Evolutionary conservation across 148 eudicot species (phyloP).

Genomic region (Simmondsia chinensis): DNA sequence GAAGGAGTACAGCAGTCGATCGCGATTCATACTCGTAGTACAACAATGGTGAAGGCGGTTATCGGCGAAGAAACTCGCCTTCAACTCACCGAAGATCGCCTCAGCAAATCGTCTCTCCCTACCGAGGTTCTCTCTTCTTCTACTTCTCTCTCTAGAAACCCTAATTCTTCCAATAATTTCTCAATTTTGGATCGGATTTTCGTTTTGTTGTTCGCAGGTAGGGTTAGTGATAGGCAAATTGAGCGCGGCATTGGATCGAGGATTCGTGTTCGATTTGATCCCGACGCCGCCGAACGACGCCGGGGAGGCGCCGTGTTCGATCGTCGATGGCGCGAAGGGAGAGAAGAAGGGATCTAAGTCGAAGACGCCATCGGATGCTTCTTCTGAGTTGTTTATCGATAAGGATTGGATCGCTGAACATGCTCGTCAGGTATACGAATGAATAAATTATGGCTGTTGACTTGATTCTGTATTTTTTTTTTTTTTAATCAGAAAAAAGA

Average conservation of each 20-base stretch:
- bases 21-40: too few species aligned
- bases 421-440: conserved; percentile 70
- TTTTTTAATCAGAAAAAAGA: too few species aligned
- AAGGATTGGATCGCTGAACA: conserved; percentile 88
- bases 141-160: not conserved
- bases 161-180: not conserved
- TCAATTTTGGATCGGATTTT: not conserved
- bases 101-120: conserved; percentile 34
- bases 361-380: conserved; percentile 37
- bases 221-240: conserved; percentile 84
- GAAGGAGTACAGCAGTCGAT: not conserved
- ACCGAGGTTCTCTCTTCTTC: conserved; percentile 33
- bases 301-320: conserved; percentile 70
- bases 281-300: conserved; percentile 75
- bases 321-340: conserved; percentile 22
- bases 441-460: too few species aligned
- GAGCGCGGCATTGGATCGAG: conserved; percentile 49
- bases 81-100: conserved; percentile 53
- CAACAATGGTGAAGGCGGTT: conserved; percentile 73
- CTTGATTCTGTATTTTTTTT: too few species aligned
- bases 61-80: conserved; percentile 81
- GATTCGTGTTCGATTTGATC: conserved; percentile 67
- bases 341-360: conserved; percentile 53
- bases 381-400: conserved; percentile 50
- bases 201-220: conserved; percentile 24